Conservation (phyloP, 805 yeast species). For the Brettanomyces custersianus region DNA sequence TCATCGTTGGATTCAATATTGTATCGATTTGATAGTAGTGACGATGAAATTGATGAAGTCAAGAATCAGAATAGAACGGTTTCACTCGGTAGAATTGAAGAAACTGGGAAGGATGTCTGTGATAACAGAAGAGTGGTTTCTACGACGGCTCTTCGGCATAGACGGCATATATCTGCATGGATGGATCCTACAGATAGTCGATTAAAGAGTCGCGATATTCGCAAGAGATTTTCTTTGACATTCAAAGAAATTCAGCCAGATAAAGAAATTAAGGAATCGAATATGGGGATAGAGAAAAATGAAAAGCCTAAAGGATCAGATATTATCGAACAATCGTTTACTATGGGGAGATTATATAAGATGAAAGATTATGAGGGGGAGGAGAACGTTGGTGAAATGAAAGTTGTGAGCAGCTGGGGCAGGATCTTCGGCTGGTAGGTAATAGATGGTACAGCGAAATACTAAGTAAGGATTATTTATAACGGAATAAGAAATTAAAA, state of each 20-base stretch:
- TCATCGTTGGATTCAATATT: conserved; percentile 22
- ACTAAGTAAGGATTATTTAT: no score
- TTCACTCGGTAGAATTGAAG: not conserved
- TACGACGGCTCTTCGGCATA: no score
- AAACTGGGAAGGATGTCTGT: conserved; percentile 5
- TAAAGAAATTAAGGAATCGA: not conserved
- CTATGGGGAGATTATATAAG: not conserved
- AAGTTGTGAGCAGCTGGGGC: not conserved
- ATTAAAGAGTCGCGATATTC: conserved; percentile 7
- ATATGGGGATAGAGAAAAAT: not conserved
- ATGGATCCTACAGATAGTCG: conserved; percentile 35
- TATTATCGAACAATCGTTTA: not conserved
- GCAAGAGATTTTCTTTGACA: conserved; percentile 15
- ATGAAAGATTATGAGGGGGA: not conserved
- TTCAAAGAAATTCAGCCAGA: conserved; percentile 5
- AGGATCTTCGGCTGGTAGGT: conserved; percentile 1
- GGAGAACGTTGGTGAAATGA: not conserved
- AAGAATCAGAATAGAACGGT: conserved; percentile 3
- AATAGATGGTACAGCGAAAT: no score
- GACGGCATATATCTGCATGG: conserved; percentile 33
- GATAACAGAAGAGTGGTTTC: no score
- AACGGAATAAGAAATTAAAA: no score
- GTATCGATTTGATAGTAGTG: conserved; percentile 18
- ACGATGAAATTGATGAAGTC: no score
- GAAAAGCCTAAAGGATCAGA: not conserved